Conservation (phyloP, 768 basidiomycete genomes). For the Psilocybe subaeruginosa region DNA sequence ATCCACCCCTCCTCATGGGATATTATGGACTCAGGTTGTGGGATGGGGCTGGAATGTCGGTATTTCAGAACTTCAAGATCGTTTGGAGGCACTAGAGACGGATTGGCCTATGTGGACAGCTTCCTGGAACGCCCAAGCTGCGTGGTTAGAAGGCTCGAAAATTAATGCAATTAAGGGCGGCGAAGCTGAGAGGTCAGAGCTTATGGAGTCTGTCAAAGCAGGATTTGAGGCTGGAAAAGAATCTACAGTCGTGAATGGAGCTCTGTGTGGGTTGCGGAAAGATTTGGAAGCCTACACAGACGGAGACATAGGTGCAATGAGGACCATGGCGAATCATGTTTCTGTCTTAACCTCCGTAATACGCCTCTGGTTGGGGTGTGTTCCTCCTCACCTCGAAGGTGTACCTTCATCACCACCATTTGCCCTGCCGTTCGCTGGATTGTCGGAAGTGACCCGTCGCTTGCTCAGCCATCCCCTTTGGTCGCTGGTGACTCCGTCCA, state of each 20-base stretch:
- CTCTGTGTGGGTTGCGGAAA: conserved; percentile 34
- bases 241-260: conserved; percentile 36
- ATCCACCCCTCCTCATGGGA: conserved; percentile 84
- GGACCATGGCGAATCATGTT: conserved; percentile 36
- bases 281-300: conserved; percentile 27
- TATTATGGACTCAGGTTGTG: conserved; percentile 87
- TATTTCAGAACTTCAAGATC: conserved; percentile 40
- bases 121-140: conserved; percentile 56
- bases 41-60: conserved; percentile 78
- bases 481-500: conserved; percentile 31
- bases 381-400: conserved; percentile 44
- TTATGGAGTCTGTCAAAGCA: conserved; percentile 34
- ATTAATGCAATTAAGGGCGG: conserved; percentile 75
- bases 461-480: conserved; percentile 58
- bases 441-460: conserved; percentile 55
- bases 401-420: conserved; percentile 58
- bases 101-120: conserved; percentile 49
- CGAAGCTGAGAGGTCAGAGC: conserved; percentile 56
- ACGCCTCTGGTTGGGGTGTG: conserved; percentile 67
- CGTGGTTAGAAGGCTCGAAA: conserved; percentile 78
- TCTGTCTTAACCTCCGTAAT: conserved; percentile 48
- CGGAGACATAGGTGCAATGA: conserved; percentile 23
- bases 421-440: conserved; percentile 54
- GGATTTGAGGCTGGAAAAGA: conserved; percentile 46
- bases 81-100: conserved; percentile 32